Percentiles rank a stretch among this genome's conserved stretches.
Conservation (phyloP, 805 yeast genomes). For the Saccharomycopsis oosterbeekiorum region DNA sequence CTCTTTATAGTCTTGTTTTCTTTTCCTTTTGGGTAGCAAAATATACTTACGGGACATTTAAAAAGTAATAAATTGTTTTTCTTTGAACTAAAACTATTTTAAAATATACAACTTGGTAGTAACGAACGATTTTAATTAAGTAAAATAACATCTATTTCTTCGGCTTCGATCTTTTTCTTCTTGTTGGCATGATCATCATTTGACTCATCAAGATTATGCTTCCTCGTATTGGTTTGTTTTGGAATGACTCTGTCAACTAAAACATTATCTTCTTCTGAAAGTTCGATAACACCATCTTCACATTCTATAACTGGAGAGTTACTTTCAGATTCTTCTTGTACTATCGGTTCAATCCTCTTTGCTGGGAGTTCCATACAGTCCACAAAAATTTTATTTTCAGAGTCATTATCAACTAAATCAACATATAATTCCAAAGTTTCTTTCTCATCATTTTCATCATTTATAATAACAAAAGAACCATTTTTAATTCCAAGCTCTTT, state of each 20-base stretch:
- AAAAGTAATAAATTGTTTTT: background rate
- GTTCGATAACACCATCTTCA: slow-evolving; percentile 4
- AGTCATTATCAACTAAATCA: slow-evolving; percentile 13
- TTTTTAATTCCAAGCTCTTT: slow-evolving; percentile 41
- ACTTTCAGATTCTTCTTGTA: background rate
- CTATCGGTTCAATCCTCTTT: background rate
- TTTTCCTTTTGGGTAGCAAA: background rate
- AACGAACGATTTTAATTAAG: background rate
- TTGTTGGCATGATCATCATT: background rate
- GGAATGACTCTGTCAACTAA: background rate
- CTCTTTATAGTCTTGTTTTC: background rate
- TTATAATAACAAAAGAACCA: slow-evolving; percentile 59
- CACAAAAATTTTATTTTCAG: background rate
- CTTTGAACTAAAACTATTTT: background rate
- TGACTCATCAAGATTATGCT: slow-evolving; percentile 4
- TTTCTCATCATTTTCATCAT: slow-evolving; percentile 68
- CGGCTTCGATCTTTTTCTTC: slow-evolving; percentile 1
- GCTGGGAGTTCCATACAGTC: slow-evolving; percentile 10
- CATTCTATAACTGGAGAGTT: background rate
- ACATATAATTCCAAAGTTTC: slow-evolving; percentile 58
- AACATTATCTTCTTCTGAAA: slow-evolving; percentile 1
- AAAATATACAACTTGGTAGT: background rate
- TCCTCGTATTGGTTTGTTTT: slow-evolving; percentile 1
- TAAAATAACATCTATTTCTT: background rate
- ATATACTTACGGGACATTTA: background rate